These are phyloP conservation scores for Harringtonia lauricola DNA, from an alignment of 2,329 filamentous ascomycete species.

Conservation along the genomic window DNA sequence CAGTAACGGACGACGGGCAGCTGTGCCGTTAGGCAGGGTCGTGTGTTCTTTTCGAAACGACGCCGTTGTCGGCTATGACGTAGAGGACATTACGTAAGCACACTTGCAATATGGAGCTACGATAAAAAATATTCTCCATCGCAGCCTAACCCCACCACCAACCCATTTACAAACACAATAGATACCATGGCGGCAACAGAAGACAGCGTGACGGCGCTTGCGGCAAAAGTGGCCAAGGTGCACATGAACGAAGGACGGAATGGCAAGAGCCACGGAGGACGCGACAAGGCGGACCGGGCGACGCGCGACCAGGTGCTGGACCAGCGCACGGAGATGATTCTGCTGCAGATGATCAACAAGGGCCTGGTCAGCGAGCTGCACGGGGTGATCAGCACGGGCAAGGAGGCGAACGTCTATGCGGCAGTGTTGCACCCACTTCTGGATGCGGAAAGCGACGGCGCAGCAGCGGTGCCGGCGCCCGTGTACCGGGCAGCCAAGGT, in stretches of 20 bases:
- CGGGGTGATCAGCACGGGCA: slow-evolving; percentile 90
- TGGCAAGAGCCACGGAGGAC: slow-evolving; percentile 1
- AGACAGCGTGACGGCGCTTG: slow-evolving; percentile 5
- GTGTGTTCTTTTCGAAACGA: too few species aligned
- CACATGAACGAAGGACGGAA: slow-evolving; percentile 9
- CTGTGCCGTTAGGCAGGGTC: too few species aligned
- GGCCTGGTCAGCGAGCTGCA: slow-evolving; percentile 84
- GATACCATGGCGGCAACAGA: slow-evolving; percentile 4
- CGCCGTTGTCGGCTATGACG: too few species aligned
- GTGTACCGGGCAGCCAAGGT: slow-evolving; percentile 89
- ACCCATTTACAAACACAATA: not conserved
- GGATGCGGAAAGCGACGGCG: slow-evolving; percentile 24
- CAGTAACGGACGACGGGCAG: too few species aligned
- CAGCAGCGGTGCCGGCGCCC: slow-evolving; percentile 22
- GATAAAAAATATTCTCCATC: not conserved
- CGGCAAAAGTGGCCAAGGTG: slow-evolving; percentile 7
- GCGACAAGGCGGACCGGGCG: slow-evolving; percentile 81
- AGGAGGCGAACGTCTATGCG: slow-evolving; percentile 97
- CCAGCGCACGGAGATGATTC: slow-evolving; percentile 85
- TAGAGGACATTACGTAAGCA: too few species aligned
- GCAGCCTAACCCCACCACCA: not conserved
- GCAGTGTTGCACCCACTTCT: slow-evolving; percentile 52
- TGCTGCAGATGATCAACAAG: slow-evolving; percentile 92
- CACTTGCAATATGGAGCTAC: too few species aligned
- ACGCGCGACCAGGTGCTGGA: slow-evolving; percentile 94